Conservation (phyloP, 768 basidiomycete genomes). For the Psilocybe cubensis region DNA sequence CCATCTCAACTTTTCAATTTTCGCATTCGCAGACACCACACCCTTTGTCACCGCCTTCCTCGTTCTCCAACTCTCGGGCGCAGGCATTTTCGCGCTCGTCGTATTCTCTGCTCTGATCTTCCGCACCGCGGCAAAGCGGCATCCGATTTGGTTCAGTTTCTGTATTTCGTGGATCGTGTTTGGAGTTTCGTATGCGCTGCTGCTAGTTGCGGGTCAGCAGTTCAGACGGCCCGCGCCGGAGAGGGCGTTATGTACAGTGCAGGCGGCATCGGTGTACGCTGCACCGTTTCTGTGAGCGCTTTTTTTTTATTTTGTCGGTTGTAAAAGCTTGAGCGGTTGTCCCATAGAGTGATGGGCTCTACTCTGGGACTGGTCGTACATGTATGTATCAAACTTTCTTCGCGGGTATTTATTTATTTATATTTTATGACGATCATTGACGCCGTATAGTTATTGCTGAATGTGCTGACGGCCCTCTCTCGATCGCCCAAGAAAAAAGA, state of each 20-base stretch:
- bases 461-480: conserved; percentile 31
- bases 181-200: conserved; percentile 36
- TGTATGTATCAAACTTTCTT: conserved; percentile 17
- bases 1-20: too few relatives aligned
- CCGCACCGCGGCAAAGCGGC: conserved; percentile 26
- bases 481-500: conserved; percentile 20
- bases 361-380: conserved; percentile 29
- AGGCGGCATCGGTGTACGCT: conserved; percentile 36
- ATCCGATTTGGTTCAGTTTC: conserved; percentile 39
- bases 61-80: conserved; percentile 32
- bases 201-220: conserved; percentile 36
- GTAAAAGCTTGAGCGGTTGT: not conserved
- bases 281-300: conserved; percentile 32
- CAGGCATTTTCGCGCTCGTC: conserved; percentile 25
- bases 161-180: conserved; percentile 38
- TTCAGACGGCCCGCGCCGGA: conserved; percentile 21
- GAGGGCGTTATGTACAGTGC: conserved; percentile 30
- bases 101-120: conserved; percentile 30
- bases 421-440: not conserved
- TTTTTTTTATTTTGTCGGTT: not conserved
- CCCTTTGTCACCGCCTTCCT: conserved; percentile 28
- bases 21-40: conserved; percentile 2
- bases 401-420: too few relatives aligned
- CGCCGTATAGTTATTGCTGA: conserved; percentile 30
- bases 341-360: conserved; percentile 28